Evolutionary conservation across 306 rosid species (phyloP).

Genomic region (Inga laurina): DNA sequence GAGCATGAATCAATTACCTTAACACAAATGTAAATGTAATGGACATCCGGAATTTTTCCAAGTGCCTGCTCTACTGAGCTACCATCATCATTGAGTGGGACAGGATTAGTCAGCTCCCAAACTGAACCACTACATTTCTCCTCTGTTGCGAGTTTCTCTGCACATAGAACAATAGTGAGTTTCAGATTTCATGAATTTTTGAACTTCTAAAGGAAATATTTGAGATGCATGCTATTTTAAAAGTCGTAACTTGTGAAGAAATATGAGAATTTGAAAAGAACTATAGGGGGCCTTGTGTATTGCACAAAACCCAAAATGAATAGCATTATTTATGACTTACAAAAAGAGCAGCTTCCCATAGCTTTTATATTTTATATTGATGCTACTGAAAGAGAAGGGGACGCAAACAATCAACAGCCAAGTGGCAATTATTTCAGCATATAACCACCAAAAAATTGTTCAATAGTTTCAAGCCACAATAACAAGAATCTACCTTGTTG

Average conservation of each 20-base stretch:
- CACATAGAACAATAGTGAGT: constrained; percentile 26
- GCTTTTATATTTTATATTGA: not conserved
- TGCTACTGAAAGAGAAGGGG: not conserved
- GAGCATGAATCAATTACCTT: constrained; percentile 49
- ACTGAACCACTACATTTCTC: constrained; percentile 47
- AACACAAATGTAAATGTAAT: constrained; percentile 71
- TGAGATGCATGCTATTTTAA: not conserved
- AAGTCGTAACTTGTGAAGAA: constrained; percentile 12
- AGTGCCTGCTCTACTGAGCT: constrained; percentile 61
- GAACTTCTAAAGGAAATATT: constrained; percentile 13
- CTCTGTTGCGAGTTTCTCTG: constrained; percentile 67
- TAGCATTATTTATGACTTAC: not conserved
- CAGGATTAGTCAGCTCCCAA: constrained; percentile 78
- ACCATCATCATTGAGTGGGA: constrained; percentile 67
- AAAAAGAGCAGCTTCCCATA: not conserved
- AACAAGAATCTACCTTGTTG: constrained; percentile 12
- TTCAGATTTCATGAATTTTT: not conserved
- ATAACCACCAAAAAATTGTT: constrained; percentile 21
- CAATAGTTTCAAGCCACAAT: constrained; percentile 2
- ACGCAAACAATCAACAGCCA: constrained; percentile 2
- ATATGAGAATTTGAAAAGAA: constrained; percentile 11
- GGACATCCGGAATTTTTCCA: constrained; percentile 73
- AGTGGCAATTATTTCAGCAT: not conserved
- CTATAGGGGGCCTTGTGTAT: not conserved
- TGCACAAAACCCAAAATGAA: not conserved